Evolutionary conservation across 768 basidiomycete genomes (phyloP).

Genomic region (Candolleomyces efflorescens): DNA sequence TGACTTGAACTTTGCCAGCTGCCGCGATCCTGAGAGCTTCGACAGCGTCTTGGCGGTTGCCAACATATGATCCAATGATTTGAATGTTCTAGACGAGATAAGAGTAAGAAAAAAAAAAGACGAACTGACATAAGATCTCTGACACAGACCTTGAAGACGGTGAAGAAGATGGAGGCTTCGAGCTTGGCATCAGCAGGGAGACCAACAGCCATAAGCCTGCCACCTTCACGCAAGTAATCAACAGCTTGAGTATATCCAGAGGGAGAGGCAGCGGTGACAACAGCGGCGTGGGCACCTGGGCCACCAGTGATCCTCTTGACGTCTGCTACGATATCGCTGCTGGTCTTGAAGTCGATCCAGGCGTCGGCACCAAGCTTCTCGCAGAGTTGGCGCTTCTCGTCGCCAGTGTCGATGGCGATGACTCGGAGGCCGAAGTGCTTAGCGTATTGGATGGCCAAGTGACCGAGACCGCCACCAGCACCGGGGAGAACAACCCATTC

Average conservation of each 20-base stretch:
- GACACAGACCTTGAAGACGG: constrained; percentile 49
- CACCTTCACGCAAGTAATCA: constrained; percentile 71
- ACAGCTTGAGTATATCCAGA: constrained; percentile 52
- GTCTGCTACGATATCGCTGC: constrained; percentile 59
- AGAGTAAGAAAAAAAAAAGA: constrained; percentile 7
- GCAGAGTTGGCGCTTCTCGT: constrained; percentile 63
- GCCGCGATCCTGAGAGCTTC: constrained; percentile 80
- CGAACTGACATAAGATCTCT: background rate
- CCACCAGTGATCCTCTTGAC: constrained; percentile 64
- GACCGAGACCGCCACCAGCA: constrained; percentile 80
- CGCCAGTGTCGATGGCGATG: constrained; percentile 78
- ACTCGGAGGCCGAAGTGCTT: constrained; percentile 72
- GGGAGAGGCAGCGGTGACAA: constrained; percentile 56
- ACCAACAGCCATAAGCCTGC: constrained; percentile 76
- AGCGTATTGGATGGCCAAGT: constrained; percentile 83
- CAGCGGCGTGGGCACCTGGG: constrained; percentile 64
- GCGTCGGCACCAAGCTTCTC: constrained; percentile 63
- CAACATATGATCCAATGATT: constrained; percentile 51
- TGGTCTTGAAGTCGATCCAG: constrained; percentile 75
- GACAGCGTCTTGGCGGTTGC: constrained; percentile 78
- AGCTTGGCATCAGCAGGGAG: constrained; percentile 62
- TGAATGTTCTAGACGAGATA: constrained; percentile 39
- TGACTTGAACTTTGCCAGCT: constrained; percentile 62
- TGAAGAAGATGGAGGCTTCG: constrained; percentile 66
- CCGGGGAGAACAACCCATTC: constrained; percentile 78